Evolutionary conservation across 345 rosid species (phyloP), one percentile per base, ranked within the genome.

Genomic region (Excoecaria agallocha): DNA sequence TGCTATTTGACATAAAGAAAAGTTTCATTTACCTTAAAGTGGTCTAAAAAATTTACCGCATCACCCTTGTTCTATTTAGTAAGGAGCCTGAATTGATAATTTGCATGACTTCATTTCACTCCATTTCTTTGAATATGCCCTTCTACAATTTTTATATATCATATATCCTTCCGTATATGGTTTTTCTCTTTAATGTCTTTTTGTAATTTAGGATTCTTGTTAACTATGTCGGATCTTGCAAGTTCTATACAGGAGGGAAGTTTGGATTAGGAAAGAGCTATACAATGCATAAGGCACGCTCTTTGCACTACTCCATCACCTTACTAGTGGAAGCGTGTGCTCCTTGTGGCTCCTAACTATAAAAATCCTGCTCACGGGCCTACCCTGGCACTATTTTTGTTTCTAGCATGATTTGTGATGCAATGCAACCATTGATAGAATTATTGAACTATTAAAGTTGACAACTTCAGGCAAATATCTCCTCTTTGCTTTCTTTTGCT

Each of bases 291-390:
- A 82, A 90, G 96, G 71, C 98, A 95, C 79, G 98, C 96, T 75
- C 87, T 95, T 82, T 89, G 94, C 64, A 82, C 97, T 76, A 89
- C 99, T 70, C 99, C 99, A n/a, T 95, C 98, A 4, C 98, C 99
- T 66, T 98, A 93, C 55, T 93, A 94, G 97, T 95, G 99, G 99
- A 95, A 93, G 77, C 96, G 96, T 76, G 98, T 95, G 67, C 98
- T 95, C 79, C 91, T 95, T 76, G 88, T 90, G 79, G 97, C 96
- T 72, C 93, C 98, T 58, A 82, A 85, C 79, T 89, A 95, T 79
- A 89, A 96, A 79, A 82, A 84, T 86, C 67, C 90, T 69, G 60
- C 87, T 70, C 97, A 88, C 80, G 83, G 78, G 25, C 93, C 90
- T 74, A 95, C 89, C 97, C 97, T 60, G 99, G 98, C 87, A 97